Base-by-base conservation (phyloP, 257 asterid species). In the Agastache rugosa region DNA sequence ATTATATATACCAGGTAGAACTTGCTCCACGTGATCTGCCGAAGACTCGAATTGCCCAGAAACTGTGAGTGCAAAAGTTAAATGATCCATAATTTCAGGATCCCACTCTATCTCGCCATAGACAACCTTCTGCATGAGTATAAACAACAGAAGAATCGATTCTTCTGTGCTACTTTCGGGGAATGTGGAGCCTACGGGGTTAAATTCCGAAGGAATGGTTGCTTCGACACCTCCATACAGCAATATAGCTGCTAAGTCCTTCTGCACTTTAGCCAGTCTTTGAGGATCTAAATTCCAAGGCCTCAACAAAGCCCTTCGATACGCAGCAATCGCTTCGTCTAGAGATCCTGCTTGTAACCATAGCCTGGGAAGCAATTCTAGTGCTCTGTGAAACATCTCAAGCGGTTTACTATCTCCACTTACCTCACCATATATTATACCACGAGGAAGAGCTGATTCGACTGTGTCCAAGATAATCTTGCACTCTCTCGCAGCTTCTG, bases 401-500 rank as follows among this genome's bases (percentile, higher is more conserved):
- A 85, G 89, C 67, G 91, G 42, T 81, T 89, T 93, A 55, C 78
- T 80, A 35, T 89, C 97, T 77, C 85, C 88, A 3, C 72, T 81
- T 56, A 88, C 78, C 51, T 81, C 88, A 2, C 62, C 53, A 0
- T 82, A 70, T 75, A 85, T 76, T 75, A 85, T 76, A 51, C 98
- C 97, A 29, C 61, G 81, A 9, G 98, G 97, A 45, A 91, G 77
- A 65, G 98, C 98, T 45, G 91, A 81, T 80, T 93, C 96, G 20
- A 91, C 92, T 39, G 90, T 83, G 67, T 93, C 97, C 84, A 91
- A 71, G 63, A 93, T 87, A 22, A 88, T 71, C 73, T 85, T 89
- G 96, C 98, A 93, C 79, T 91, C 97, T 54, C 78, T 85, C 5
- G 98, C 97, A 78, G 97, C 96, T 76, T 93, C 98, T 91, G 86